Conservation (phyloP, 495 filamentous ascomycete genomes). For the Chaetomium fimeti region DNA sequence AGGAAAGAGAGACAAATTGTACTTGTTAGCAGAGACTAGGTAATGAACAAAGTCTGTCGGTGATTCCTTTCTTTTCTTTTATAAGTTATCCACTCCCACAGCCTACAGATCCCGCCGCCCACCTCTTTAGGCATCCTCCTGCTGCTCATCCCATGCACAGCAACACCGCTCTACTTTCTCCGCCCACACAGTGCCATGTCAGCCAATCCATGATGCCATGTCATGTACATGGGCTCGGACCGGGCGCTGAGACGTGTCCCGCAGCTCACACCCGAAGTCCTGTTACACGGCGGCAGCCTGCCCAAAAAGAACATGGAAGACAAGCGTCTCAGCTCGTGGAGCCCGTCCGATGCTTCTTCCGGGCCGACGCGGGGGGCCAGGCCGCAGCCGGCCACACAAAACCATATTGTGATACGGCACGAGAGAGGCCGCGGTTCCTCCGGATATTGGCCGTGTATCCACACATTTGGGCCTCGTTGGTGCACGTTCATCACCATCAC, state of each 20-base stretch:
- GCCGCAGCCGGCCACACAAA: too few relatives aligned
- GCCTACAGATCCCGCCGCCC: too few relatives aligned
- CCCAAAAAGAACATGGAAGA: background rate
- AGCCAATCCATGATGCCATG: too few relatives aligned
- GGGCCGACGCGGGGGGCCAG: background rate
- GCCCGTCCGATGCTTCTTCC: background rate
- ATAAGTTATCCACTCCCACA: background rate
- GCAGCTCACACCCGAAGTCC: constrained; percentile 8
- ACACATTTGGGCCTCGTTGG: background rate
- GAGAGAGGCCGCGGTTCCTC: background rate
- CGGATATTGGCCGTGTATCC: background rate
- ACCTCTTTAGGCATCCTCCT: too few relatives aligned
- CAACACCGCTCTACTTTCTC: too few relatives aligned
- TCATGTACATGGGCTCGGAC: background rate
- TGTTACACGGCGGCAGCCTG: constrained; percentile 5
- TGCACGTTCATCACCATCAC: background rate
- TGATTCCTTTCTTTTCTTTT: background rate
- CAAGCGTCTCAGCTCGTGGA: background rate
- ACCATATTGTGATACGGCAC: background rate
- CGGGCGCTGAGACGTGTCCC: background rate
- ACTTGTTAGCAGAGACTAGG: too few relatives aligned
- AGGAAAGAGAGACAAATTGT: too few relatives aligned
- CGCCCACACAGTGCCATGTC: too few relatives aligned
- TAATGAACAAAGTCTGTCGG: too few relatives aligned
- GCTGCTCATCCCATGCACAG: too few relatives aligned